A percentile compares a stretch with the other conserved stretches of the same genome.
Evolutionary conservation across 345 rosid species (phyloP).

Genomic region (Gossypium raimondii): DNA sequence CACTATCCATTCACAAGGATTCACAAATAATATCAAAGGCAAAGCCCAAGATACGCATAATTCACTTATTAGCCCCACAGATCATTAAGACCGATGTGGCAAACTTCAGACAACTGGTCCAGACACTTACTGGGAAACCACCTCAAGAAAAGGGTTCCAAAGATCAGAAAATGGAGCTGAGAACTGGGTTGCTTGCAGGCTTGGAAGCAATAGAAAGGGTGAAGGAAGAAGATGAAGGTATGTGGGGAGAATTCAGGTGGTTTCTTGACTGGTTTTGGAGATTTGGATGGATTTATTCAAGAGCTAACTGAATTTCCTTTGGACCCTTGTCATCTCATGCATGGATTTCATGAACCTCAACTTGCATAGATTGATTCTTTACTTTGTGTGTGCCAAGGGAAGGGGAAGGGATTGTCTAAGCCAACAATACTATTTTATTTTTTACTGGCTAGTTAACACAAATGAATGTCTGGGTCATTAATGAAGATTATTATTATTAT

Average conservation of each 20-base stretch:
- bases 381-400: not conserved
- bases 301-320: slow-evolving; percentile 44
- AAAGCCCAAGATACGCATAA: slow-evolving; percentile 77
- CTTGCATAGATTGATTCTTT: slow-evolving; percentile 18
- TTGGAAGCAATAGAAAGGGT: slow-evolving; percentile 23
- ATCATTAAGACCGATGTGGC: slow-evolving; percentile 89
- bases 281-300: slow-evolving; percentile 68
- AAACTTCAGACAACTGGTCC: slow-evolving; percentile 85
- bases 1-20: slow-evolving; percentile 43
- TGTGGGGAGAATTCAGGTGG: slow-evolving; percentile 44
- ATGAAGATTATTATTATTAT: no score
- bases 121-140: slow-evolving; percentile 85
- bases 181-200: slow-evolving; percentile 21
- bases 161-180: slow-evolving; percentile 22
- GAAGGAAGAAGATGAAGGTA: slow-evolving; percentile 26
- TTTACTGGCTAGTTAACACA: no score
- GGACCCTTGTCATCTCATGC: slow-evolving; percentile 35
- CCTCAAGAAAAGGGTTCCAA: slow-evolving; percentile 23
- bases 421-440: no score
- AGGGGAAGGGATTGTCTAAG: no score
- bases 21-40: slow-evolving; percentile 53
- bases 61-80: slow-evolving; percentile 92
- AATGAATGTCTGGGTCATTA: no score
- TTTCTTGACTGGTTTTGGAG: slow-evolving; percentile 51
- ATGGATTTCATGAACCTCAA: slow-evolving; percentile 36